phyloP scores from a whole-genome alignment of 2,329 filamentous ascomycete genomes.

The Colletotrichum tanaceti region DNA sequence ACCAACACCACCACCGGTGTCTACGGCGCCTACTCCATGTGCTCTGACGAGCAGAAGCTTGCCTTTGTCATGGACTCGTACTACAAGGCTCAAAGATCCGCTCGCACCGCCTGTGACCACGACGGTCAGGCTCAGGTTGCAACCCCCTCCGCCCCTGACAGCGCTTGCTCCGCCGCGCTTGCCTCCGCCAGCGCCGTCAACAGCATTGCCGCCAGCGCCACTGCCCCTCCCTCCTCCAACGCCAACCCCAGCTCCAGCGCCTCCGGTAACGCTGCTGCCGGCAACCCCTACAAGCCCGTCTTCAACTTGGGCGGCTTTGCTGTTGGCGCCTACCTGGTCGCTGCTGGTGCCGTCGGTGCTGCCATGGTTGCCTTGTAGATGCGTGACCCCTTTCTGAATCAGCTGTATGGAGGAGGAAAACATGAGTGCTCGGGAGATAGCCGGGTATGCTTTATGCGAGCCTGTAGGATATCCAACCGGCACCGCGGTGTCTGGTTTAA shows the following conservation, averaged over 20 bases:
- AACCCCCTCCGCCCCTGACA: conserved; percentile 58
- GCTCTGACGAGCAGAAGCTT: conserved; percentile 76
- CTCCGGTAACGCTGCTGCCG: conserved; percentile 39
- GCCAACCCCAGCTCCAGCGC: conserved; percentile 43
- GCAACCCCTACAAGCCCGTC: conserved; percentile 53
- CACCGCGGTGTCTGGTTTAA: conserved; percentile 31
- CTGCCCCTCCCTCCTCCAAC: conserved; percentile 50
- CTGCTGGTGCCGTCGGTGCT: conserved; percentile 64
- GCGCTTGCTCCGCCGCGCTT: conserved; percentile 69
- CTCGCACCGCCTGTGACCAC: conserved; percentile 75
- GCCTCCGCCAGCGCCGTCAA: conserved; percentile 71
- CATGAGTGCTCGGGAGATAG: conserved; percentile 1
- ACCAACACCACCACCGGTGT: conserved; percentile 74
- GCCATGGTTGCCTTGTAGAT: conserved; percentile 66
- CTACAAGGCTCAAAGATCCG: conserved; percentile 68
- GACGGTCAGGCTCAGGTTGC: conserved; percentile 71
- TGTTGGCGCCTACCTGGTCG: conserved; percentile 62
- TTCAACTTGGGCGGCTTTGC: conserved; percentile 61
- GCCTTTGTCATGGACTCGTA: conserved; percentile 80
- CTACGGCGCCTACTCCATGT: conserved; percentile 85
- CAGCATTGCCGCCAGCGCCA: conserved; percentile 59
- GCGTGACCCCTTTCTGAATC: background rate
- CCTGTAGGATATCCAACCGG: conserved; percentile 38
- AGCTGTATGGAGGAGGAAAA: conserved; percentile 29
- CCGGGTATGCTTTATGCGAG: conserved; percentile 27